Percentiles rank a stretch among this genome's conserved stretches.
phyloP scores from a whole-genome alignment of 129 eudicot genomes.

The Heracleum sosnowskyi region DNA sequence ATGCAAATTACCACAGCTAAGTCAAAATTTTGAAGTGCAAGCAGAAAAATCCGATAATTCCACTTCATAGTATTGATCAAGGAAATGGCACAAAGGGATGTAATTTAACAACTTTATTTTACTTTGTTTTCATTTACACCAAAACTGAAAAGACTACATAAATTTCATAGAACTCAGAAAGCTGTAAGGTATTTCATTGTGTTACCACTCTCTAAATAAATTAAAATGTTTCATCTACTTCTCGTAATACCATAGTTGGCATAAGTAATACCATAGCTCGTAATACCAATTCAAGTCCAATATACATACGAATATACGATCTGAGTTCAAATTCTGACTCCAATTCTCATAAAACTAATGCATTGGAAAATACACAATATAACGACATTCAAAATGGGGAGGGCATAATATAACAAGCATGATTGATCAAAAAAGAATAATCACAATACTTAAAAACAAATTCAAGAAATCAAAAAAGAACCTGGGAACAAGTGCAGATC shows the following conservation, averaged over 20 bases:
- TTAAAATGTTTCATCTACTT: background rate
- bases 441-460: background rate
- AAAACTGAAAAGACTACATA: background rate
- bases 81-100: background rate
- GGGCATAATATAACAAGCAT: background rate
- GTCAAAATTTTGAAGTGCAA: background rate
- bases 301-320: background rate
- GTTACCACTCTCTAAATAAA: background rate
- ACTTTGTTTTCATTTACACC: background rate
- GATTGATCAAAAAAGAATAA: background rate
- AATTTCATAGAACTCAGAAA: background rate
- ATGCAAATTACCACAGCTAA: background rate
- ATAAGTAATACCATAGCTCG: too few species aligned
- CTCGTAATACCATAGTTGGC: background rate
- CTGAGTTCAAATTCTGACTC: background rate
- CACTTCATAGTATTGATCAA: background rate
- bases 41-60: background rate
- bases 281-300: background rate
- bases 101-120: background rate
- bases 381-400: background rate
- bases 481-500: slow-evolving; percentile 55
- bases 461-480: slow-evolving; percentile 16
- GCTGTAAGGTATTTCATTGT: background rate
- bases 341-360: background rate
- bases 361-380: background rate